These are phyloP conservation scores for Trypanosoma conorhini DNA, from an alignment of 208 protist species.

Conservation along the genomic window DNA sequence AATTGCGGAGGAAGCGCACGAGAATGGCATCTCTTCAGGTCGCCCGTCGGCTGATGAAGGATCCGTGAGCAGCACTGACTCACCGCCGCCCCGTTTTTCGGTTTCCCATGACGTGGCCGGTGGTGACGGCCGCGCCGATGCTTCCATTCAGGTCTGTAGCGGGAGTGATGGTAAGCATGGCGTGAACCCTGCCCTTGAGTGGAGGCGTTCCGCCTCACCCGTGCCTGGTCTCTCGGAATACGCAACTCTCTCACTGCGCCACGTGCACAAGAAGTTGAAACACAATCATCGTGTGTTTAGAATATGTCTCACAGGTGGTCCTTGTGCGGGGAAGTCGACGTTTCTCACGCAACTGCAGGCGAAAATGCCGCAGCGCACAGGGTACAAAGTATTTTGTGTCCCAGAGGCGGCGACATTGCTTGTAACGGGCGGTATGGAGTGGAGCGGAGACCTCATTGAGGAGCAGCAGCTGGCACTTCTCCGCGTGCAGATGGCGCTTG, in stretches of 20 bases:
- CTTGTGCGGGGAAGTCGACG: slow-evolving; percentile 83
- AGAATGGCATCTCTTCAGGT: slow-evolving; percentile 18
- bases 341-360: slow-evolving; percentile 63
- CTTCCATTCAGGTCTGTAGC: neutral
- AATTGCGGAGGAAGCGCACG: neutral
- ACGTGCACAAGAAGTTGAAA: slow-evolving; percentile 52
- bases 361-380: slow-evolving; percentile 60
- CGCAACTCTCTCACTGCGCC: slow-evolving; percentile 37
- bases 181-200: neutral
- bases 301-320: slow-evolving; percentile 80
- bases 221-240: slow-evolving; percentile 48
- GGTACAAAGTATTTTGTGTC: slow-evolving; percentile 75
- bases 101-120: neutral
- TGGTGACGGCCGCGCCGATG: neutral
- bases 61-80: neutral
- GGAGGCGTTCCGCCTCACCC: slow-evolving; percentile 58
- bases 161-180: slow-evolving; percentile 1
- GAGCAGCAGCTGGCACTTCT: slow-evolving; percentile 69
- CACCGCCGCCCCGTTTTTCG: slow-evolving; percentile 6
- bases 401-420: slow-evolving; percentile 83
- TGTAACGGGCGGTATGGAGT: slow-evolving; percentile 73
- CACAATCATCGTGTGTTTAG: slow-evolving; percentile 55
- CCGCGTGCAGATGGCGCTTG: slow-evolving; percentile 66
- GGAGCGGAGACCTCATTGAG: slow-evolving; percentile 40
- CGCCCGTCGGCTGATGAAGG: neutral